These are phyloP conservation scores for Cryptococcus amylolentus DNA, from an alignment of 1,284 basidiomycete genomes.

Conservation along the genomic window DNA sequence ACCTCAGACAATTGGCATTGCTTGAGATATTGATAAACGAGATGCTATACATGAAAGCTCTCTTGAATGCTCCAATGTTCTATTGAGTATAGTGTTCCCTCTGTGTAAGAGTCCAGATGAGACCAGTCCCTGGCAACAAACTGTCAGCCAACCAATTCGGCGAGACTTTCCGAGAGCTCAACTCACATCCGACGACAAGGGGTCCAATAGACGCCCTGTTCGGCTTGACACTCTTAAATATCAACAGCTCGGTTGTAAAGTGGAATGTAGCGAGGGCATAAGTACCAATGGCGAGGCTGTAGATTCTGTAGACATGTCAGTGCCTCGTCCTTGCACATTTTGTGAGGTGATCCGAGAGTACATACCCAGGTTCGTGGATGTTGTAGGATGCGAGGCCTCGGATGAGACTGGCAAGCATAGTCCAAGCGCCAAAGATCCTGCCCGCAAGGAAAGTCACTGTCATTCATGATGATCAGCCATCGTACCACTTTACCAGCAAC, in stretches of 20 bases:
- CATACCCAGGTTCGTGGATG: conserved; percentile 72
- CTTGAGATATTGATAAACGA: no score
- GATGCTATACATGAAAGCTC: no score
- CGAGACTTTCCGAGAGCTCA: neutral
- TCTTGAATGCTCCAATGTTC: no score
- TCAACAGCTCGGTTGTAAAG: conserved; percentile 78
- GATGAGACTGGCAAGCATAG: conserved; percentile 73
- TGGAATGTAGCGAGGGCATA: conserved; percentile 88
- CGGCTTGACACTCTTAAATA: conserved; percentile 74
- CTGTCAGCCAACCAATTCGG: neutral
- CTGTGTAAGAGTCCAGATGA: conserved; percentile 35
- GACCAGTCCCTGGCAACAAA: conserved; percentile 16
- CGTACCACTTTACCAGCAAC: neutral
- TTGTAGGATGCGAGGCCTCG: conserved; percentile 82
- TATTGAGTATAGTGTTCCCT: conserved; percentile 26
- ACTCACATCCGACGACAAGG: conserved; percentile 81
- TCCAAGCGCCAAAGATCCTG: conserved; percentile 85
- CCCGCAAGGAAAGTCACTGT: conserved; percentile 81
- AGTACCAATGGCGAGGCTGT: conserved; percentile 80
- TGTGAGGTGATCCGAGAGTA: conserved; percentile 10
- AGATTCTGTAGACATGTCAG: conserved; percentile 59
- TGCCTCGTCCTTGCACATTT: neutral
- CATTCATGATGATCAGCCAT: neutral
- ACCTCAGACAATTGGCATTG: no score
- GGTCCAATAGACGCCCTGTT: conserved; percentile 67